A percentile compares a stretch with the other conserved stretches of the same genome.
Conservation (phyloP, 768 basidiomycete species). For the Tulasnella sp. region DNA sequence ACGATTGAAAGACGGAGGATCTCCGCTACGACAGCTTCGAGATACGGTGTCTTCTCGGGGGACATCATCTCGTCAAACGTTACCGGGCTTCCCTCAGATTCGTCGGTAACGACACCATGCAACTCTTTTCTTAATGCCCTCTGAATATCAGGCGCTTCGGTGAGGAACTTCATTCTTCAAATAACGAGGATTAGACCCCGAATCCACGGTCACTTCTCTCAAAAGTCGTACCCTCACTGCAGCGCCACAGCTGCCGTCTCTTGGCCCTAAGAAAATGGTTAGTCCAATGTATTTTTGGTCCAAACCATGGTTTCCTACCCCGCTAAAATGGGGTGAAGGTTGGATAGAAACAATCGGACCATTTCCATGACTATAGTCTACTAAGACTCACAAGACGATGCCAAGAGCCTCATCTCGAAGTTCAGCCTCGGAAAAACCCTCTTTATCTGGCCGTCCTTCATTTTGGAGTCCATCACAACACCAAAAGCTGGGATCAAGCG, state of each 20-base stretch:
- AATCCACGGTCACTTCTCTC: neutral
- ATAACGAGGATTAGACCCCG: neutral
- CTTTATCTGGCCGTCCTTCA: neutral
- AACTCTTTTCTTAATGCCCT: neutral
- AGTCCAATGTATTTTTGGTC: neutral
- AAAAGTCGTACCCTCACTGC: neutral
- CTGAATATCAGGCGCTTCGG: conserved; percentile 7
- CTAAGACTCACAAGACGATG: neutral
- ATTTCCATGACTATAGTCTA: neutral
- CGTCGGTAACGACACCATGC: neutral
- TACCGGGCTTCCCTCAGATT: neutral
- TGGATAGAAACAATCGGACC: neutral
- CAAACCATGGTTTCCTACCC: neutral
- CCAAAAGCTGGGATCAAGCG: too few species aligned
- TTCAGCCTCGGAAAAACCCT: neutral
- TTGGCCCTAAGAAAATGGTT: neutral
- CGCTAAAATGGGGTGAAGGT: neutral
- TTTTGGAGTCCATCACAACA: too few species aligned
- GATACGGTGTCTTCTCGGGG: conserved; percentile 8
- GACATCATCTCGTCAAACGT: conserved; percentile 13
- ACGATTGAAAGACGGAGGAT: neutral
- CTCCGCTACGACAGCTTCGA: conserved; percentile 23
- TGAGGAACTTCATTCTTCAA: conserved; percentile 20
- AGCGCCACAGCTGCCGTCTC: neutral
- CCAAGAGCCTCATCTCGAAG: conserved; percentile 5